Base-by-base conservation (phyloP, 2,329 filamentous ascomycete genomes). In the Neurospora sp. region DNA sequence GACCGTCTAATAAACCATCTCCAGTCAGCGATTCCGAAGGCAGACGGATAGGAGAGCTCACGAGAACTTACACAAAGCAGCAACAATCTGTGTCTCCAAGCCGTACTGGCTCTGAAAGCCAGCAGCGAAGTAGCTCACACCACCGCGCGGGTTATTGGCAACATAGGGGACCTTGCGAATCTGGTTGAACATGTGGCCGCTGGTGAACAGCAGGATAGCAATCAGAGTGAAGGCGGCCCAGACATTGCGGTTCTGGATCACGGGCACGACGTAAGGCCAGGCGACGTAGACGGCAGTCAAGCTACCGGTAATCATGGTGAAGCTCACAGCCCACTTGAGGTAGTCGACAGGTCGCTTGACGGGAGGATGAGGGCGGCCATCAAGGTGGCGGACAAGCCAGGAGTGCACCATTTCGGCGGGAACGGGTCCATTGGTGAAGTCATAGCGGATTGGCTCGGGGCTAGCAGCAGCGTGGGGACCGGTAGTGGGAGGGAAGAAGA, bases 121-220 rank as follows among this genome's bases (percentile, higher is more conserved):
- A 46, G 86, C 86, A 4, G 95, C 92, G 80, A 99, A 96, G 80
- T 98, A 98, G 77, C 82, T 92, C 72, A 99, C 88, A 5, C 93
- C 93, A 19, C 96, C 96, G 69, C 87, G 89, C 43, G 93, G 92
- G 78, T 98, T 89, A 57, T 91, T 92, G 57, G 89, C 86, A 39
- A 98, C 93, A 76, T 99, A 99, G 2, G 96, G 96, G 2, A 96
- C 92, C 80, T 96, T 95, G 75, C 96, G 89, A 78, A 99, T 99
- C 78, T 97, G 94, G 81, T 98, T 99, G 86, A 96, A 99, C 96
- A 99, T 99, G 82, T 98, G 94, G 46, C 96, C 96, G 76, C 92
- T 96, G 66, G 91, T 97, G 82, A 98, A 99, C 70, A 97, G 85
- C 57, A 99, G 87, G 73, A 99, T 94, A 15, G 89, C 85, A 76